Base-by-base conservation (phyloP, 805 yeast species). In the Osmozyma mogii region DNA sequence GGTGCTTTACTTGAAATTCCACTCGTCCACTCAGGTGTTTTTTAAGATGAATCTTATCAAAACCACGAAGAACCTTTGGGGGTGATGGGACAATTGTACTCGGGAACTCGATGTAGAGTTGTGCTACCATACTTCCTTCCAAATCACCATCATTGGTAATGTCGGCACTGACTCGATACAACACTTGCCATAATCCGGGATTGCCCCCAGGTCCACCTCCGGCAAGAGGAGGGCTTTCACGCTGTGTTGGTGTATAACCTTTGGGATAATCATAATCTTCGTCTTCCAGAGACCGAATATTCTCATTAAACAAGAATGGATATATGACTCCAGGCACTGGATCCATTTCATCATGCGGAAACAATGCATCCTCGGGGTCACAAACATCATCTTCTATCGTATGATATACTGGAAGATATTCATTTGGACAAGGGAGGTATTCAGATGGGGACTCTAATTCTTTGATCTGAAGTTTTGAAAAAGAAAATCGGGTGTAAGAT, bases 151-250 rank as follows among this genome's bases (percentile, higher is more conserved):
- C 61, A 38, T 74, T 73, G 24, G 57, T 52, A n/a, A 73, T 61
- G 13, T 44, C 50, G 2, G 66, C 75, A 19, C 52, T 50, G 3
- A 70, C 71, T 28, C 59, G 48, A 40, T 69, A 70, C 26, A 70
- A 50, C 1, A 54, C 54, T 25, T 72, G 72, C 78, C 78, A 75
- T 22, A 75, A 55, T 0, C 71, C 77, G 5, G 74, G 75, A 45
- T 74, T 72, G 1, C 82, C 80, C 0, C 79, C 80, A 13, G 68
- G 38, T 0, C 71, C 73, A 13, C 81, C 81, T 6, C 69, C 68
- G 3, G 59, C 48, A 10, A 61, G 38, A 1, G 65, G 61, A 1
- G 66, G 67, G 21, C 48, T 52, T 16, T 47, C 39, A 32, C 53
- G 56, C 17, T 54, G 56, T 15, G 54, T 55, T 3, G 67, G 60